Conservation (phyloP, 805 yeast genomes). For the Starmerella khaoyaiensis region DNA sequence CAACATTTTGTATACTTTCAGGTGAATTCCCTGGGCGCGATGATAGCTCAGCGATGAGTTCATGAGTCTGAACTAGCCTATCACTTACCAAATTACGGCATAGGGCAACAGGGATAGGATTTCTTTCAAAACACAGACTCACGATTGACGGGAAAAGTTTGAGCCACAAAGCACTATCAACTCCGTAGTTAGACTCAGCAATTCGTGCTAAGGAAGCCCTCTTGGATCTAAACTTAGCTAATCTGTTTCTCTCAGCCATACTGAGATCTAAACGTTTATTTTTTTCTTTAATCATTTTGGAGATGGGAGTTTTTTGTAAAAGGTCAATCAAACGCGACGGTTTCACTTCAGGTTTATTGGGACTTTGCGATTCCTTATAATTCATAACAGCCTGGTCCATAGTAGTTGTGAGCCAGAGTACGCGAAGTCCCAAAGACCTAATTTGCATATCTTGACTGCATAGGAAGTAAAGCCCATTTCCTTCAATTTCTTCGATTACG, state of each 20-base stretch:
- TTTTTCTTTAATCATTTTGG: slow-evolving; percentile 44
- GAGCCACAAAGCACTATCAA: slow-evolving; percentile 94
- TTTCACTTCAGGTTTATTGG: slow-evolving; percentile 11
- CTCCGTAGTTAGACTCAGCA: slow-evolving; percentile 87
- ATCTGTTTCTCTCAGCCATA: slow-evolving; percentile 61
- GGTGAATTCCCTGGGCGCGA: slow-evolving; percentile 21
- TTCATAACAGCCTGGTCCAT: slow-evolving; percentile 75
- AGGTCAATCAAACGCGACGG: slow-evolving; percentile 44
- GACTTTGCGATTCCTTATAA: slow-evolving; percentile 25
- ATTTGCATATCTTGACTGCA: slow-evolving; percentile 75
- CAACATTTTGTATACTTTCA: slow-evolving; percentile 17
- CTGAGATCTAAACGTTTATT: slow-evolving; percentile 38
- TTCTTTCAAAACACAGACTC: slow-evolving; percentile 55
- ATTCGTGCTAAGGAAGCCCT: slow-evolving; percentile 58
- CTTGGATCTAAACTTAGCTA: slow-evolving; percentile 45
- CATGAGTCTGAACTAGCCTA: slow-evolving; percentile 63
- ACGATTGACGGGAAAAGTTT: slow-evolving; percentile 68
- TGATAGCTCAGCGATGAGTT: slow-evolving; percentile 25
- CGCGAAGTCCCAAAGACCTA: slow-evolving; percentile 61
- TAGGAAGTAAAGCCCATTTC: slow-evolving; percentile 82
- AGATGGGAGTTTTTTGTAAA: slow-evolving; percentile 55
- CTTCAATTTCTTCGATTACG: slow-evolving; percentile 87
- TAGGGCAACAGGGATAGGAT: slow-evolving; percentile 88
- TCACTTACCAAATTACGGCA: slow-evolving; percentile 86
- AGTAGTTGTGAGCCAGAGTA: slow-evolving; percentile 64